Percentiles rank a stretch among this genome's conserved stretches.
Evolutionary conservation across 1,284 basidiomycete species (phyloP).

Genomic region (Cryptococcus floricola): DNA sequence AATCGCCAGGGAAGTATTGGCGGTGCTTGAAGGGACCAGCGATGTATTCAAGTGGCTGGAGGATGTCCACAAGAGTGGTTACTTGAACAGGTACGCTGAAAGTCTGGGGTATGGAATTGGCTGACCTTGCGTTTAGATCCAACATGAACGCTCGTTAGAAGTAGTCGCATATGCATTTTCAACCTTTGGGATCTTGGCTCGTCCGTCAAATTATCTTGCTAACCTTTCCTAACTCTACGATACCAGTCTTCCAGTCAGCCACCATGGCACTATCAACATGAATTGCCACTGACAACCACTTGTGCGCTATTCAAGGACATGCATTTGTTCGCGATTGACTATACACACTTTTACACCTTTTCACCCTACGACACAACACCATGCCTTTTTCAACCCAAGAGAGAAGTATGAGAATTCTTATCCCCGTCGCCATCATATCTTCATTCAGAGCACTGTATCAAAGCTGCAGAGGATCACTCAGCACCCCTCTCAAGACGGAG

Average conservation of each 20-base stretch:
- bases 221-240: no score
- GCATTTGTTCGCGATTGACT: neutral
- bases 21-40: conserved; percentile 60
- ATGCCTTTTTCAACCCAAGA: neutral
- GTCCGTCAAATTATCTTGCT: no score
- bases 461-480: neutral
- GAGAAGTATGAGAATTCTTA: no score
- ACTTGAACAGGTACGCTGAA: conserved; percentile 66
- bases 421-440: neutral
- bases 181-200: no score
- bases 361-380: neutral
- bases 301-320: neutral
- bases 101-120: neutral
- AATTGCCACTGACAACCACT: no score
- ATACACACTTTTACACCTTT: neutral
- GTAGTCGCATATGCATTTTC: neutral
- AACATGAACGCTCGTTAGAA: conserved; percentile 19
- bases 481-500: neutral
- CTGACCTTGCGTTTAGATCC: conserved; percentile 11
- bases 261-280: no score
- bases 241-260: no score
- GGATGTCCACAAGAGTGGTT: conserved; percentile 65
- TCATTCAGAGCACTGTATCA: neutral
- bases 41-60: conserved; percentile 59
- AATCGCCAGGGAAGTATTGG: conserved; percentile 69